These are phyloP conservation scores for Sanguinoderma infundibulare DNA, from an alignment of 1,284 basidiomycete genomes.

Conservation along the genomic window DNA sequence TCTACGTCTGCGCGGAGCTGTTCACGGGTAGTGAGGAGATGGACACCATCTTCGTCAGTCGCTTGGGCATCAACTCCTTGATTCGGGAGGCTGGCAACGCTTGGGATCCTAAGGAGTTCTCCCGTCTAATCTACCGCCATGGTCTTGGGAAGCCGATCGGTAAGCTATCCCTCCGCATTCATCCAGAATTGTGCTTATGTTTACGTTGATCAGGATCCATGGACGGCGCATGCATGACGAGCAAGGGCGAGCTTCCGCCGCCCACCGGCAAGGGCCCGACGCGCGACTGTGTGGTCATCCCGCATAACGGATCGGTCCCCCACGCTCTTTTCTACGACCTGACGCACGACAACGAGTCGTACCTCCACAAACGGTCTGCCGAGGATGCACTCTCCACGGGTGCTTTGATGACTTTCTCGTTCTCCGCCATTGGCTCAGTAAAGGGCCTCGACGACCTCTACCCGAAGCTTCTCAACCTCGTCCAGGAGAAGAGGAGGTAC, in stretches of 20 bases:
- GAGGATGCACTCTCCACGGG: conserved; percentile 94
- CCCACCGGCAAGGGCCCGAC: conserved; percentile 81
- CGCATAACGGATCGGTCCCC: conserved; percentile 83
- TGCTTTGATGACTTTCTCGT: conserved; percentile 86
- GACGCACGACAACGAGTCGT: conserved; percentile 96
- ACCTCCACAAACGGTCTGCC: conserved; percentile 85
- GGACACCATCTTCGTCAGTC: conserved; percentile 89
- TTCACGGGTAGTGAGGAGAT: conserved; percentile 96
- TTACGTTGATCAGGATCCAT: conserved; percentile 70
- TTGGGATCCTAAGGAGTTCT: conserved; percentile 86
- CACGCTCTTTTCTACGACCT: conserved; percentile 94
- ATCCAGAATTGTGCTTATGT: neutral
- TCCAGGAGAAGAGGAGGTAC: conserved; percentile 82
- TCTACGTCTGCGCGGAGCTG: conserved; percentile 96
- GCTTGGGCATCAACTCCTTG: conserved; percentile 90
- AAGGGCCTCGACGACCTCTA: conserved; percentile 98
- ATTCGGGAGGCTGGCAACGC: conserved; percentile 93
- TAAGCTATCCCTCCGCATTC: conserved; percentile 38
- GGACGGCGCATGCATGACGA: conserved; percentile 85
- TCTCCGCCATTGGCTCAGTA: conserved; percentile 87
- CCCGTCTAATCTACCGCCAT: conserved; percentile 83
- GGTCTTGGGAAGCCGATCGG: conserved; percentile 92
- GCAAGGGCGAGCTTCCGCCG: conserved; percentile 73
- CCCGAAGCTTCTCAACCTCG: conserved; percentile 87
- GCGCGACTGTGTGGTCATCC: conserved; percentile 74